Conservation (phyloP, 371 early-diverging fungal species). For the Capniomyces stellatus region DNA sequence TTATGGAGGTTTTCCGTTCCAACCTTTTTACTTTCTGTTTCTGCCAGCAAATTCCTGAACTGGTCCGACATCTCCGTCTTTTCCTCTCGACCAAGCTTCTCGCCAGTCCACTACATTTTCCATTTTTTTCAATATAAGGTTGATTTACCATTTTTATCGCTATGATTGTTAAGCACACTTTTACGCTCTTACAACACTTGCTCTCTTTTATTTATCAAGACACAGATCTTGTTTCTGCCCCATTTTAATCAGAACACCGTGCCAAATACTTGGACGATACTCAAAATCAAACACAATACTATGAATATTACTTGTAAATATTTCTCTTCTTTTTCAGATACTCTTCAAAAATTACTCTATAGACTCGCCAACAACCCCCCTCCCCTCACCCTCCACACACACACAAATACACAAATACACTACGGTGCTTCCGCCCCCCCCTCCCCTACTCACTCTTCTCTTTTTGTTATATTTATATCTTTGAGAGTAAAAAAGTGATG, state of each 20-base stretch:
- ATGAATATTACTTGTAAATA: too few relatives aligned
- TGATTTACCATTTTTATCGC: not conserved
- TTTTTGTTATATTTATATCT: too few relatives aligned
- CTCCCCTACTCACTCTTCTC: too few relatives aligned
- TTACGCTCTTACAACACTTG: not conserved
- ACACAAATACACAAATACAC: too few relatives aligned
- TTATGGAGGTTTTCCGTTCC: constrained; percentile 18
- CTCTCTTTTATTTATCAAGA: not conserved
- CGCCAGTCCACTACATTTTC: constrained; percentile 22
- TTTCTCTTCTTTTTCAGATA: too few relatives aligned
- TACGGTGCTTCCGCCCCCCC: too few relatives aligned
- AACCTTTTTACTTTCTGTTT: constrained; percentile 17
- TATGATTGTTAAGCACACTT: not conserved
- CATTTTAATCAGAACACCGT: not conserved
- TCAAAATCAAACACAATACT: too few relatives aligned
- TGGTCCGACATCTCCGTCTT: constrained; percentile 23
- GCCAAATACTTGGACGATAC: too few relatives aligned
- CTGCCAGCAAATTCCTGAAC: constrained; percentile 16
- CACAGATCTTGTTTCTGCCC: not conserved
- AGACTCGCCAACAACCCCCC: too few relatives aligned
- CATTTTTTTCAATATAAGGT: not conserved
- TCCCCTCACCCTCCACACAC: too few relatives aligned
- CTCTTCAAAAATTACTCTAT: too few relatives aligned
- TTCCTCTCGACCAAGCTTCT: constrained; percentile 16
- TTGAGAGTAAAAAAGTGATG: too few relatives aligned